These are phyloP conservation scores for Candida ovalis DNA, from an alignment of 805 yeast species.

Conservation along the genomic window DNA sequence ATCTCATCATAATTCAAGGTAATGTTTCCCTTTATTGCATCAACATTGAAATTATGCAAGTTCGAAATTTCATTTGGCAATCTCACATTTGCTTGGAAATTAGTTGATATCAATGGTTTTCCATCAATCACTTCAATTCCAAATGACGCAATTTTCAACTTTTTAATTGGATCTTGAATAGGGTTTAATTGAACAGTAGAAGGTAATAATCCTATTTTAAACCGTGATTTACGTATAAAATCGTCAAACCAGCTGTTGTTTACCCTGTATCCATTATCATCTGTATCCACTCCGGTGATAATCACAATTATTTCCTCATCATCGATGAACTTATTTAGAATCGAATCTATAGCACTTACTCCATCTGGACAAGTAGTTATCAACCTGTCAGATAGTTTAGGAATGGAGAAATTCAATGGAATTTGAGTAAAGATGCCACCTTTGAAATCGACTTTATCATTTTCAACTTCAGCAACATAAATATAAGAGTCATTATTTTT, in stretches of 20 bases:
- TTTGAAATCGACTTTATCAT: not conserved
- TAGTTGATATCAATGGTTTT: conserved; percentile 3
- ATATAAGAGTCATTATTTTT: not conserved
- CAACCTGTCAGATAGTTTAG: conserved; percentile 6
- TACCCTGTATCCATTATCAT: not conserved
- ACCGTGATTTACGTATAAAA: conserved; percentile 4
- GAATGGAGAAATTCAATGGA: conserved; percentile 6
- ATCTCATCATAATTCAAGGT: not conserved
- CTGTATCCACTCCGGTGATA: too few species aligned
- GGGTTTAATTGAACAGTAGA: not conserved
- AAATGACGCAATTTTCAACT: conserved; percentile 2
- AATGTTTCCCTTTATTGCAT: conserved; percentile 4
- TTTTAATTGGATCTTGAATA: conserved; percentile 2
- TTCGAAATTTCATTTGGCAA: conserved; percentile 5
- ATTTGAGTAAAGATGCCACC: not conserved
- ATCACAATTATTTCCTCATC: not conserved
- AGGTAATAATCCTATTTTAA: not conserved
- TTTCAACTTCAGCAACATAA: not conserved
- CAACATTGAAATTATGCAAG: conserved; percentile 2
- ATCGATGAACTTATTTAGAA: not conserved
- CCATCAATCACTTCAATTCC: conserved; percentile 7
- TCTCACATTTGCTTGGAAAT: not conserved
- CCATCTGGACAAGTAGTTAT: conserved; percentile 5
- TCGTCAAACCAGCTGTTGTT: conserved; percentile 7
- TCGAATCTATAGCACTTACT: not conserved